Evolutionary conservation across 2,329 filamentous ascomycete genomes (phyloP).

Genomic region (Nectriaceae sp.): DNA sequence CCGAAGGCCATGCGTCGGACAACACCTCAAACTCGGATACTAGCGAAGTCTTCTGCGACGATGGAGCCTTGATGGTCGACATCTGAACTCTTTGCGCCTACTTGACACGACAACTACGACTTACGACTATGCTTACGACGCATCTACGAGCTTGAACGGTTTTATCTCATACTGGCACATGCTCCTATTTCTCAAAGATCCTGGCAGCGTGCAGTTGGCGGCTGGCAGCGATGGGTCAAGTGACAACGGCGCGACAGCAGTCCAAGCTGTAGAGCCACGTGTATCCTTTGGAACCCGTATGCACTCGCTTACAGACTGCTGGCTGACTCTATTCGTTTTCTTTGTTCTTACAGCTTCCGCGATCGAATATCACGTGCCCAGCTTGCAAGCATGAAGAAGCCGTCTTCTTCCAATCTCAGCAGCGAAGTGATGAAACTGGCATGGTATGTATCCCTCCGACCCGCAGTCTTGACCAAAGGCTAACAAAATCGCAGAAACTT

Average conservation of each 20-base stretch:
- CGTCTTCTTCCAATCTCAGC: slow-evolving; percentile 98
- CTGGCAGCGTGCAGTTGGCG: slow-evolving; percentile 19
- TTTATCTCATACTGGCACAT: slow-evolving; percentile 23
- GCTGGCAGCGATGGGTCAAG: slow-evolving; percentile 15
- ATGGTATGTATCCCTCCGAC: slow-evolving; percentile 72
- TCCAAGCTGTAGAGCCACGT: slow-evolving; percentile 25
- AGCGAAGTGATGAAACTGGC: slow-evolving; percentile 93
- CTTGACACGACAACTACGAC: neutral
- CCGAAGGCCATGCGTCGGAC: slow-evolving; percentile 20
- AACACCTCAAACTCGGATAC: slow-evolving; percentile 20
- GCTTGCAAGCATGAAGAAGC: slow-evolving; percentile 84
- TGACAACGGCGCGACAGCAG: slow-evolving; percentile 24
- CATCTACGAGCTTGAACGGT: neutral
- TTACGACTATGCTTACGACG: neutral
- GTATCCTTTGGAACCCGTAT: slow-evolving; percentile 25
- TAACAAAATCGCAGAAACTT: slow-evolving; percentile 84
- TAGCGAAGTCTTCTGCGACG: slow-evolving; percentile 24
- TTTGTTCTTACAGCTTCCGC: slow-evolving; percentile 81
- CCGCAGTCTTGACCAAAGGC: no score
- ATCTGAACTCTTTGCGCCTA: slow-evolving; percentile 13
- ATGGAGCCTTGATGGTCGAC: slow-evolving; percentile 22
- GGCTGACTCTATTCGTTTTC: slow-evolving; percentile 45
- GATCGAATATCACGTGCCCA: slow-evolving; percentile 83
- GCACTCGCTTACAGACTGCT: slow-evolving; percentile 30
- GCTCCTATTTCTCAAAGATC: slow-evolving; percentile 19